These are phyloP conservation scores for Mucuna pruriens DNA, from an alignment of 306 rosid species.

Conservation along the genomic window DNA sequence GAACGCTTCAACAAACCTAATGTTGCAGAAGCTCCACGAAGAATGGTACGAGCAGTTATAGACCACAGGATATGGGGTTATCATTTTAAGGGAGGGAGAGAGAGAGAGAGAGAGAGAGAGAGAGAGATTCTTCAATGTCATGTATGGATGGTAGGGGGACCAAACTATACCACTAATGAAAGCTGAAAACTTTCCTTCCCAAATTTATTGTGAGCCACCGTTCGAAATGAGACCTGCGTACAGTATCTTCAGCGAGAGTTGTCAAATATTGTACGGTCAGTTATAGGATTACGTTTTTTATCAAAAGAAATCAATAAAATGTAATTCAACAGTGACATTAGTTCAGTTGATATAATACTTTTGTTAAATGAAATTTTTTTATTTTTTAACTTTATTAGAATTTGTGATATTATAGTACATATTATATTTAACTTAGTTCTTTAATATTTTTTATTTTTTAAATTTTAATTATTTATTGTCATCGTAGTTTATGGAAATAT, in stretches of 20 bases:
- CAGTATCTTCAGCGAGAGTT: background rate
- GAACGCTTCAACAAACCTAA: constrained; percentile 37
- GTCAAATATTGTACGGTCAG: background rate
- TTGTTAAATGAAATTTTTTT: too few relatives aligned
- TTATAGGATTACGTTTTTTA: too few relatives aligned
- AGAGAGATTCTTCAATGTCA: constrained; percentile 17
- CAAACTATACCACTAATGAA: background rate
- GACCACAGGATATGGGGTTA: constrained; percentile 56
- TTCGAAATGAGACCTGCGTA: background rate
- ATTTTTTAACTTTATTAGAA: too few relatives aligned
- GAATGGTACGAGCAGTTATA: constrained; percentile 33
- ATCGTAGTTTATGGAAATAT: too few relatives aligned
- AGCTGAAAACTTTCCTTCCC: background rate
- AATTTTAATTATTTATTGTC: too few relatives aligned
- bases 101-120: background rate
- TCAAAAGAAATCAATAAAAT: too few relatives aligned
- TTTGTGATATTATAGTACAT: too few relatives aligned
- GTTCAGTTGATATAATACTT: too few relatives aligned
- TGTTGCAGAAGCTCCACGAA: constrained; percentile 24
- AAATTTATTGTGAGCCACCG: constrained; percentile 1
- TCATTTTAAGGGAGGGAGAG: constrained; percentile 33
- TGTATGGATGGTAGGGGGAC: constrained; percentile 7
- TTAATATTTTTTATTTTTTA: too few relatives aligned
- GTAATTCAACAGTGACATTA: too few relatives aligned
- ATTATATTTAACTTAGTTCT: too few relatives aligned